Evolutionary conservation across 345 rosid species (phyloP), one percentile per base, ranked within the genome.

Genomic region (Linum trigynum): DNA sequence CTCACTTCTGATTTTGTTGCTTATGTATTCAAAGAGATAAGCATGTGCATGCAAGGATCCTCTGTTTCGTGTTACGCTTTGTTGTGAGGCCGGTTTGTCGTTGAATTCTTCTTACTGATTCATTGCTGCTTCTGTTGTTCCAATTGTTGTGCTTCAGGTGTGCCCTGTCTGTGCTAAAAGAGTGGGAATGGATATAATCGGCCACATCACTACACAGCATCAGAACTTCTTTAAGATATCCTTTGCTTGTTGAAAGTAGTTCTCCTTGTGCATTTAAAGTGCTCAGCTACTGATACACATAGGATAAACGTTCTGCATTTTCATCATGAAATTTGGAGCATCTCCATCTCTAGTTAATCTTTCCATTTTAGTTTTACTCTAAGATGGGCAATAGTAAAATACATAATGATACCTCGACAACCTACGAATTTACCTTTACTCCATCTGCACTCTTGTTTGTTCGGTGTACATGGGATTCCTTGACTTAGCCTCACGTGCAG

Each of bases 171-270:
- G 95, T 67, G 71, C 82, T 1, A 83, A 86, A 72, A 77, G 86
- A 76, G 89, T 85, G 48, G 92, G 96, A 68, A 64, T 72, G 72
- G 84, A 86, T 67, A 82, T 88, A 61, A 86, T 88, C 55, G 76
- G 87, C 76, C 97, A 88, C 64, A 83, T 91, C 38, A 82, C 96
- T 1, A 70, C 74, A 61, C 96, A 88, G 41, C 97, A 85, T 64
- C 85, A 86, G 5, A 91, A 68, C 71, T 78, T 85, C 5, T 83
- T 84, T n/a, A 88, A 79, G 81, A 86, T 86, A 91, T 91, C 97
- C 97, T 83, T 80, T 65, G 1, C 17, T 14, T 68, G 41, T 51
- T 14, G 9, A 4, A 4, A 45, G 12, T 45, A 3, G 51, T 45
- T 45, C 10, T 45, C 51, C 11, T 45, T 41, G 5, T 8, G 45